Base-by-base conservation (phyloP, 345 rosid genomes). In the Salix exigua region DNA sequence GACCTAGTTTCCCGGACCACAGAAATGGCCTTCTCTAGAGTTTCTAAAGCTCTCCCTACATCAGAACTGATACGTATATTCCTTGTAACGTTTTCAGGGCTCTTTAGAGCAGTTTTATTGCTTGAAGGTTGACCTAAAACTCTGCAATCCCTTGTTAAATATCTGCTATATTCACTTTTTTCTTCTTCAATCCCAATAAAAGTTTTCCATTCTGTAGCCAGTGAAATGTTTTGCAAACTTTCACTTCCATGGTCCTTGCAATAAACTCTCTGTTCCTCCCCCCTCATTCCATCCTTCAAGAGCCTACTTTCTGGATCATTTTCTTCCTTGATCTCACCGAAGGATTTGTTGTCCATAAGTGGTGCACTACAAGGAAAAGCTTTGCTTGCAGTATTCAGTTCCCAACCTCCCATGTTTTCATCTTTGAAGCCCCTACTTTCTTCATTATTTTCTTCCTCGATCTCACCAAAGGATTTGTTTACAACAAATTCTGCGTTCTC, bases 41-140 rank as follows among this genome's bases (percentile, higher is more conserved):
- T 92, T 74, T 88, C 86, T 72, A 96, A 82, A 73, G 98, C 99
- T 73, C 87, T 86, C 75, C 87, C 83, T 60, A 96, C 97, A 85
- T 83, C 85, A 19, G 91, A 92, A 72, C 96, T 85, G 70, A 90
- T 68, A 75, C 66, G 69, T 74, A 84, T 46, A 28, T 72, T 79
- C 74, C 80, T 88, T 79, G 76, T 82, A 68, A 16, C 78, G 25
- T 85, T 83, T n/a, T 64, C 70, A 70, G 28, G 73, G 72, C 81
- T 38, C 61, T 62, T 76, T 9, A 51, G 23, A 2, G 30, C 78
- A 53, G 53, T 68, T 72, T 58, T 66, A 69, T 67, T 46, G 63
- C 33, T 51, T 38, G 74, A 58, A n/a, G 75, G 33, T 72, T 73
- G 60, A 73, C 58, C 37, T 18, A 51, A 21, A 46, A n/a, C 81